Base-by-base conservation (phyloP, 495 filamentous ascomycete genomes). In the Podospora pseudoanserina region DNA sequence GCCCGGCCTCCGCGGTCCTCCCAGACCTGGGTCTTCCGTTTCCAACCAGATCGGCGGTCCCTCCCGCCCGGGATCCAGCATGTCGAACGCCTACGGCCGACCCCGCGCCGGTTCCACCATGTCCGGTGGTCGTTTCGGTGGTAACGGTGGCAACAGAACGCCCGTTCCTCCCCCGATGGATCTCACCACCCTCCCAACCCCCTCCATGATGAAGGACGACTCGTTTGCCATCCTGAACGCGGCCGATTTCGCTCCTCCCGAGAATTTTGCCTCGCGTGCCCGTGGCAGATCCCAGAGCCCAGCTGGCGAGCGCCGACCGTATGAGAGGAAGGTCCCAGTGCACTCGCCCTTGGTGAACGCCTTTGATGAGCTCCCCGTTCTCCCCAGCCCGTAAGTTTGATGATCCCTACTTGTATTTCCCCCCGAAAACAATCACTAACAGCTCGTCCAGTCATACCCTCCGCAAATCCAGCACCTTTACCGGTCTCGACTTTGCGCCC, bases 401-500 rank as follows among this genome's bases (percentile, higher is more conserved):
- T 6, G 70, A 5, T 63, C 44, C 23, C n/a, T 67, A 34, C 39
- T 44, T 66, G 61, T 53, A 15, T 63, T 56, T 5, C 2, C 59
- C 4, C 20, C 64, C 65, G 6, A 54, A n/a, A 53, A 16, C 18
- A 32, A 60, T 28, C 23, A 39, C 62, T 54, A 68, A 63, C 75
- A 71, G 64, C 23, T 15, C 20, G 55, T 58, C 11, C 62, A 95
- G 92, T 20, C 91, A 97, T 79, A 78, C 88, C 60, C 87, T 99
- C 64, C 89, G 92, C 71, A 97, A 95, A 76, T 97, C 94, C 3
- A 86, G 89, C 71, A 92, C 93, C 4, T 99, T 92, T 76, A 97
- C 94, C 2, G 89, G 82, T 13, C 86, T 99, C 32, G 96, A 98
- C 80, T 99, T 99, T 77, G 93, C 94, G n/a, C 94, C 94, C 28